Base-by-base conservation (phyloP, 75 land plant species). In the Larix kaempferi region DNA sequence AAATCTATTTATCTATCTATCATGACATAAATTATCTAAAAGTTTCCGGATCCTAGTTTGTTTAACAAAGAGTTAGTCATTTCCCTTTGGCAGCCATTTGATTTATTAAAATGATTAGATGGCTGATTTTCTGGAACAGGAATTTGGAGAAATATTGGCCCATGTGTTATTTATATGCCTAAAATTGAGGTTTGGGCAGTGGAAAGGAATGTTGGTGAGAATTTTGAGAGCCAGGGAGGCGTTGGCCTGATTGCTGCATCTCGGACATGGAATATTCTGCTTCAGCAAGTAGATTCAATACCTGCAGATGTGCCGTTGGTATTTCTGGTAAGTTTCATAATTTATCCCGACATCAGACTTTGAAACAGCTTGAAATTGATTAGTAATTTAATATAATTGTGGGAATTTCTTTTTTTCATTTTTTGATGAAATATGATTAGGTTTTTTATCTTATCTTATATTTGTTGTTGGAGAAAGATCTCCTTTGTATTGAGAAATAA, bases 161-260 rank as follows among this genome's bases (percentile, higher is more conserved):
- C 86, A 41, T 96, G 94, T 76, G 63, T 94, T 12, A 56, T 96
- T 49, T 96, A 80, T 81, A 84, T 96, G 93, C 99, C 99, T 35
- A 84, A 90, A 88, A 78, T 96, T 73, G 98, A 94, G 74, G 76
- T 86, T 73, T 96, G 99, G 99, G 98, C 98, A 71, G 1, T 92
- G 17, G 88, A 89, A 61, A 83, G 67, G 59, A 33, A 21, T 25
- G 76, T 21, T 1, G 62, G 57, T 21, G 29, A 26, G 57, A 33
- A 21, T 63, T 64, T 60, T 60, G 33, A 15, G 64, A 62, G 21
- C 29, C 74, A 74, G 57, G 73, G 77, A 52, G 35, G n/a, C 59
- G 78, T 5, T 67, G 80, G 3, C 49, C 61, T 21, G 37, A 61
- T n/a, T 21, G 60, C 26, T 27, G 73, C 83, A 57, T 93, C 96